Base-by-base conservation (phyloP, 805 yeast species). In the Zygotorulaspora chibaensis region DNA sequence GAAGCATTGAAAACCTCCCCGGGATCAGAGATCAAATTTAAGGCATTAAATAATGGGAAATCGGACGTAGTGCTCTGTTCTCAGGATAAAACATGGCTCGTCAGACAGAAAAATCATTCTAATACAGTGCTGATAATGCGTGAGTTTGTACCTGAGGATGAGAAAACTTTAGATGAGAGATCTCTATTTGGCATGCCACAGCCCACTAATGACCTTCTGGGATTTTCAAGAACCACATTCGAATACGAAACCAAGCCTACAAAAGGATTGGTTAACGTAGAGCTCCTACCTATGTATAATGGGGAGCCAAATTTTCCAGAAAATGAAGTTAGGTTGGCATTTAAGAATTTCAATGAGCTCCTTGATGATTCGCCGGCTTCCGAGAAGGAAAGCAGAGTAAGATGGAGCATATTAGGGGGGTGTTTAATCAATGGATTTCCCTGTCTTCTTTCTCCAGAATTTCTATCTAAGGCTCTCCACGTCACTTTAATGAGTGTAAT, bases 101-200 rank as follows among this genome's bases (percentile, higher is more conserved):
- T 89, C 13, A 73, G 87, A 42, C 90, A 84, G 57, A 83, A 85
- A 70, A 87, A 87, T 59, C 97, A 91, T 63, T 85, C 96, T 7
- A 89, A 91, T 62, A 77, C 91, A 3, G 81, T 86, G n/a, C 61
- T 88, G 53, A 50, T 89, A 17, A 59, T 79, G 60, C 62, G 62
- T 10, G 62, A 56, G 28, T 59, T 58, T 47, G 47, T 48, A 5
- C 59, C 65, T 1, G 57, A 52, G 11, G 56, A 50, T 4, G 40
- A 47, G 12, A 30, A 46, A 8, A 25, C 34, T n/a, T 31, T 16
- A 17, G 39, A 53, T 45, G 28, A 51, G 12, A 43, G 69, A 0
- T 50, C 52, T 62, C 11, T 64, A 18, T 45, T 71, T 63, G 65
- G 72, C 45, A 56, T 65, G 55, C 45, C 66, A 11, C 54, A 56